phyloP scores from a whole-genome alignment of 1,284 basidiomycete genomes.

The Trametes sp. region DNA sequence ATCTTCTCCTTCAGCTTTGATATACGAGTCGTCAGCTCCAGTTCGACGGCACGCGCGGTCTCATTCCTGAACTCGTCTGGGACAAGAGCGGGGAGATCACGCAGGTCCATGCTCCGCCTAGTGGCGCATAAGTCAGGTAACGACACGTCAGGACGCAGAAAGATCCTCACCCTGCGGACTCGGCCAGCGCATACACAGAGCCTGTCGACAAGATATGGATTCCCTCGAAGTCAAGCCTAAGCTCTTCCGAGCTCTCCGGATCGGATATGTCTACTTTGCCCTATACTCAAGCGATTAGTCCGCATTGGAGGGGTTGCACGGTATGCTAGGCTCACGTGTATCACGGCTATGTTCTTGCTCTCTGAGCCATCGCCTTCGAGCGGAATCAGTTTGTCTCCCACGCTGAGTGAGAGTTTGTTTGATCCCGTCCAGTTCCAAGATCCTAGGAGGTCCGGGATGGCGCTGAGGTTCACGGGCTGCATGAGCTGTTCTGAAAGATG shows the following conservation, averaged over 20 bases:
- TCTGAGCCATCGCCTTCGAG: constrained; percentile 42
- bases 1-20: constrained; percentile 67
- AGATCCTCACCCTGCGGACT: constrained; percentile 64
- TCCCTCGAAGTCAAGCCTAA: constrained; percentile 77
- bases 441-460: constrained; percentile 51
- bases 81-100: constrained; percentile 70
- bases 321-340: constrained; percentile 61
- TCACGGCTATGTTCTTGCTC: constrained; percentile 56
- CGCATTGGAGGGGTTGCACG: not conserved
- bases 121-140: not conserved
- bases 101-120: constrained; percentile 70
- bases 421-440: constrained; percentile 76
- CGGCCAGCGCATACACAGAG: constrained; percentile 77
- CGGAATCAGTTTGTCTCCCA: constrained; percentile 62
- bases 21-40: constrained; percentile 70
- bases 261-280: constrained; percentile 75
- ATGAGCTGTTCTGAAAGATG: constrained; percentile 57
- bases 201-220: constrained; percentile 83
- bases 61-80: constrained; percentile 62
- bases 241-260: constrained; percentile 56
- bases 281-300: constrained; percentile 44
- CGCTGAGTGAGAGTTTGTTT: constrained; percentile 67
- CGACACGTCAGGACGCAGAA: not conserved
- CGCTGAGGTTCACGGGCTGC: constrained; percentile 55
- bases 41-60: constrained; percentile 69